Evolutionary conservation across 75 land plant species (phyloP).

Genomic region (Pinus tabuliformis): DNA sequence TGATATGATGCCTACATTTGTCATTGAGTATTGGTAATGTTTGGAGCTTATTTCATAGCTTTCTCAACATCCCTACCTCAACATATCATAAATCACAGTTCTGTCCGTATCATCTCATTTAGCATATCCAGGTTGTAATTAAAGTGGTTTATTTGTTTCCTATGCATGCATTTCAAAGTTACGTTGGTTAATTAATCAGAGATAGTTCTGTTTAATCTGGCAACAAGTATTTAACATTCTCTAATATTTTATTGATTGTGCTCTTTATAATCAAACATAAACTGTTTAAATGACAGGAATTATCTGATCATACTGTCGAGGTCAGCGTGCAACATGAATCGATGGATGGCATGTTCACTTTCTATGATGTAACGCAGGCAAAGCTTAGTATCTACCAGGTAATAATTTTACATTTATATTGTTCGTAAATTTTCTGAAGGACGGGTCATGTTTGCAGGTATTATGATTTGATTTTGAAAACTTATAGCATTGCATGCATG

Average conservation of each 20-base stretch:
- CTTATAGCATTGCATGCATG: too few species aligned
- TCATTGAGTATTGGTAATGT: not conserved
- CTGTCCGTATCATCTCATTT: too few species aligned
- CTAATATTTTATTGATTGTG: not conserved
- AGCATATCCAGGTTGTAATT: too few species aligned
- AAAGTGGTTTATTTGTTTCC: too few species aligned
- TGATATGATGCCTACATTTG: not conserved
- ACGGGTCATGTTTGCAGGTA: not conserved
- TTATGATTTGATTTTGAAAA: not conserved
- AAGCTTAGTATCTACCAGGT: slow-evolving; percentile 87
- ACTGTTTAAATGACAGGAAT: slow-evolving; percentile 58
- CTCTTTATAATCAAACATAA: not conserved
- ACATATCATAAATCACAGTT: too few species aligned
- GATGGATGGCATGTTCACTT: slow-evolving; percentile 79
- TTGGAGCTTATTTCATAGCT: not conserved
- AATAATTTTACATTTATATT: not conserved
- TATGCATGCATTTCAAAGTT: too few species aligned
- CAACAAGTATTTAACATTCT: too few species aligned
- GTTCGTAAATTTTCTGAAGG: not conserved
- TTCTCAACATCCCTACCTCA: too few species aligned
- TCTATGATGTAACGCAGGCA: slow-evolving; percentile 76
- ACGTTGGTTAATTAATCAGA: too few species aligned
- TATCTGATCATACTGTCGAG: slow-evolving; percentile 68
- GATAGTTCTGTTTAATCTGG: too few species aligned
- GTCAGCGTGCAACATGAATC: slow-evolving; percentile 82